Conservation (phyloP, 2,329 filamentous ascomycete species). For the Simplicillium aogashimaense region DNA sequence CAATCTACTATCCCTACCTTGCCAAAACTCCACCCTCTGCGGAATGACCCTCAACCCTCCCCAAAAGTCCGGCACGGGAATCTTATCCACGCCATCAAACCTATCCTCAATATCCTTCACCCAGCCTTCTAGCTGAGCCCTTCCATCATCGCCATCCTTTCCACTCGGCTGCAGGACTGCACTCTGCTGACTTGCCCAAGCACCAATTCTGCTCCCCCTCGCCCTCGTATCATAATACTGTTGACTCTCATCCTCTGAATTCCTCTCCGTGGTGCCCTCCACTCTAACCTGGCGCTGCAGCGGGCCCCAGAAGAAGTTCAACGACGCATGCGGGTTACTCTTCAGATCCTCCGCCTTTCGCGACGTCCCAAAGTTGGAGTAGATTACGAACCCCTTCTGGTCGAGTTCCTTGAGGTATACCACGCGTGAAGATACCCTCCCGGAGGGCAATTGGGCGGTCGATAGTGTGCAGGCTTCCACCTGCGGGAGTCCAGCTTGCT, state of each 20-base stretch:
- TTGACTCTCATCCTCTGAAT: conserved; percentile 63
- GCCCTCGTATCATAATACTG: conserved; percentile 58
- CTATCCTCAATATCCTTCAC: conserved; percentile 66
- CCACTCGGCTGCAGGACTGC: conserved; percentile 49
- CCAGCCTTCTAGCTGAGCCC: conserved; percentile 64
- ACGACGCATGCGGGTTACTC: conserved; percentile 65
- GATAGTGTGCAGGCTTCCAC: conserved; percentile 85
- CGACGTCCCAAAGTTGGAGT: conserved; percentile 83
- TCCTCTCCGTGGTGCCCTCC: conserved; percentile 63
- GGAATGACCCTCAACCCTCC: conserved; percentile 81
- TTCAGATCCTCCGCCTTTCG: conserved; percentile 57
- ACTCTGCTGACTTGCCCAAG: conserved; percentile 90
- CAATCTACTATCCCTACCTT: conserved; percentile 78
- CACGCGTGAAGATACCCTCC: conserved; percentile 72
- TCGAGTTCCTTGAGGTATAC: conserved; percentile 97
- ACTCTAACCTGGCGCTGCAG: conserved; percentile 85
- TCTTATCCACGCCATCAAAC: conserved; percentile 67
- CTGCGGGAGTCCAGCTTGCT: conserved; percentile 49
- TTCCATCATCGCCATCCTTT: conserved; percentile 47
- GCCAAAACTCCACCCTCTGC: conserved; percentile 89
- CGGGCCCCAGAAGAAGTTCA: conserved; percentile 86
- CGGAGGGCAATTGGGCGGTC: conserved; percentile 74
- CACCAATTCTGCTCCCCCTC: conserved; percentile 74
- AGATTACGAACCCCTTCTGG: conserved; percentile 70
- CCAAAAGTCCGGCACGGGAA: conserved; percentile 92